Evolutionary conservation across 2,329 filamentous ascomycete genomes (phyloP).

Genomic region (Fusarium heterosporum): DNA sequence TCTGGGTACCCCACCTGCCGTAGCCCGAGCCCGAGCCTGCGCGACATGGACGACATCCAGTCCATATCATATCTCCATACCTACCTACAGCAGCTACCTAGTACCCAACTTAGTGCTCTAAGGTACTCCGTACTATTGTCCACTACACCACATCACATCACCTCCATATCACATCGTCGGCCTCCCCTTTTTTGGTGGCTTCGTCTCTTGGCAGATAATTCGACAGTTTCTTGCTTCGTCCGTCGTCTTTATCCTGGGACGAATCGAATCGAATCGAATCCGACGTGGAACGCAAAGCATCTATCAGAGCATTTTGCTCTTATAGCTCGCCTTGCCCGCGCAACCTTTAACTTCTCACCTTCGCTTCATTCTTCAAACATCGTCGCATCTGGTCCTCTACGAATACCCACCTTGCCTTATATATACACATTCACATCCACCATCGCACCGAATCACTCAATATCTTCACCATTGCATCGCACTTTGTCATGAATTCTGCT

Average conservation of each 20-base stretch:
- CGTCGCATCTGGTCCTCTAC: neutral
- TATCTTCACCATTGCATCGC: constrained; percentile 2
- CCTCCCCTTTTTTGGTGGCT: constrained; percentile 38
- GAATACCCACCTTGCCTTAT: constrained; percentile 8
- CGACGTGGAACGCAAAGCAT: constrained; percentile 12
- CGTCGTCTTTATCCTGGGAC: constrained; percentile 11
- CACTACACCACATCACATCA: constrained; percentile 6
- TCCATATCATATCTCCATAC: neutral
- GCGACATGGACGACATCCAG: constrained; percentile 27
- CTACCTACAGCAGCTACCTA: neutral
- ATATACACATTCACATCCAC: constrained; percentile 6
- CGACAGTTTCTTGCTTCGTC: constrained; percentile 1
- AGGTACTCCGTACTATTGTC: neutral
- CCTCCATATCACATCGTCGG: constrained; percentile 16
- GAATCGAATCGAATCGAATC: neutral
- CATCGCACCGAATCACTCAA: neutral
- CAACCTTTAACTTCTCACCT: constrained; percentile 6
- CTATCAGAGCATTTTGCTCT: constrained; percentile 30
- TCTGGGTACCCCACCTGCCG: constrained; percentile 41
- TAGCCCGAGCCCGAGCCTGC: constrained; percentile 9
- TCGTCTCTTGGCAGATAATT: constrained; percentile 19
- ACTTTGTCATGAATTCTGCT: constrained; percentile 48
- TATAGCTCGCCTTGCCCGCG: constrained; percentile 30
- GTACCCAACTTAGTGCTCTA: neutral
- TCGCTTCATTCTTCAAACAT: constrained; percentile 18